These are phyloP conservation scores for Trebouxia gelatinosa DNA, from an alignment of 163 green algal genomes.

Conservation along the genomic window DNA sequence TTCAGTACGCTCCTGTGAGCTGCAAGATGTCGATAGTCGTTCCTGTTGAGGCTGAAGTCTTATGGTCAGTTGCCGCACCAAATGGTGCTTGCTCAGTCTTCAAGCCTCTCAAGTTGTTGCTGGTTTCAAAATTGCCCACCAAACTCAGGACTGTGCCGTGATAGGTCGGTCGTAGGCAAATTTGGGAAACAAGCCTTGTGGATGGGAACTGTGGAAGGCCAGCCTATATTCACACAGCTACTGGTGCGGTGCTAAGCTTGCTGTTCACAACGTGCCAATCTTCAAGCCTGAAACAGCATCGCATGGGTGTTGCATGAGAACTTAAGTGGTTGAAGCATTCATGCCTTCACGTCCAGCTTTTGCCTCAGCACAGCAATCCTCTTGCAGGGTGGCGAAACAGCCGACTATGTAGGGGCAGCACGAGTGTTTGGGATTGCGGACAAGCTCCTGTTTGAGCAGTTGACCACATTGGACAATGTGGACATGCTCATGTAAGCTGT, in stretches of 20 bases:
- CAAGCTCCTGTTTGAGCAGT: constrained; percentile 35
- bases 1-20: background rate
- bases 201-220: constrained; percentile 32
- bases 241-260: no score
- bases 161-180: constrained; percentile 15
- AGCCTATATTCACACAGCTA: constrained; percentile 31
- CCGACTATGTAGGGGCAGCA: constrained; percentile 24
- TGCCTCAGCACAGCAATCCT: no score
- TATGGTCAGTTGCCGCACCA: no score
- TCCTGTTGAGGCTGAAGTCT: background rate
- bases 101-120: no score
- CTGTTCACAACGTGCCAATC: no score
- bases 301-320: no score
- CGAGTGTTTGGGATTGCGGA: constrained; percentile 33
- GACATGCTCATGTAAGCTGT: constrained; percentile 26
- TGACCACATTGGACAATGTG: constrained; percentile 27
- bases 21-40: background rate
- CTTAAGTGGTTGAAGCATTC: no score
- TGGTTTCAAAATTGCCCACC: no score
- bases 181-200: constrained; percentile 31
- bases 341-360: no score
- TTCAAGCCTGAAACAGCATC: no score
- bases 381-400: constrained; percentile 21
- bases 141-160: no score
- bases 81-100: no score